Percentiles rank a stretch among this genome's conserved stretches.
Evolutionary conservation across 1,139 yeast genomes (phyloP).

Genomic region (Candida sp.): DNA sequence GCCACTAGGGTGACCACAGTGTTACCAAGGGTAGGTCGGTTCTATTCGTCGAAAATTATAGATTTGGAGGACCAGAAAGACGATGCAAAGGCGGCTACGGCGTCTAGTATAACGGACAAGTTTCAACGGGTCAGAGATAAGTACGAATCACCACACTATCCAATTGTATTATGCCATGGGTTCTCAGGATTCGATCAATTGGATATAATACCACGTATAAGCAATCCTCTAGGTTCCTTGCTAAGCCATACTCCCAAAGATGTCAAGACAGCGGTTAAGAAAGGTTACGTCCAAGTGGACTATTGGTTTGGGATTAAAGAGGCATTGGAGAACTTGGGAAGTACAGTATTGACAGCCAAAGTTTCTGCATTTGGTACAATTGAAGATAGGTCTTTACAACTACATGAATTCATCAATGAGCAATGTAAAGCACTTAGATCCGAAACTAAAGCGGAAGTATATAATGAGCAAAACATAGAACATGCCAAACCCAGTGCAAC

Average conservation of each 20-base stretch:
- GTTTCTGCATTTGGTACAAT: constrained; percentile 86
- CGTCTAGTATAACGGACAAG: constrained; percentile 4
- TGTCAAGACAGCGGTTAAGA: constrained; percentile 12
- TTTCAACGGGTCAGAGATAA: constrained; percentile 13
- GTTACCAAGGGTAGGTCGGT: not conserved
- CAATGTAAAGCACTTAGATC: constrained; percentile 28
- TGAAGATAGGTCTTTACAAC: constrained; percentile 59
- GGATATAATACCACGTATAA: constrained; percentile 40
- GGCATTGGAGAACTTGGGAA: constrained; percentile 58
- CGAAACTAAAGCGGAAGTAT: constrained; percentile 24
- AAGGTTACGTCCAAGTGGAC: constrained; percentile 46
- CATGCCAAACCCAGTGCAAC: constrained; percentile 5
- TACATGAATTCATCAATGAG: constrained; percentile 50
- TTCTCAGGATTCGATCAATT: constrained; percentile 74
- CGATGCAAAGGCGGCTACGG: constrained; percentile 2
- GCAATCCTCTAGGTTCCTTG: constrained; percentile 11
- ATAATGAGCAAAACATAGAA: constrained; percentile 16
- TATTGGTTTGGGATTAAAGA: constrained; percentile 83
- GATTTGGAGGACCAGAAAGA: constrained; percentile 2
- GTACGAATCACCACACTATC: constrained; percentile 44
- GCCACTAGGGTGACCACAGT: too few relatives aligned
- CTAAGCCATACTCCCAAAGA: constrained; percentile 7
- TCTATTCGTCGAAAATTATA: constrained; percentile 2
- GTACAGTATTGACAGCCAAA: constrained; percentile 65
- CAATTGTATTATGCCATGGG: constrained; percentile 82